These are phyloP conservation scores for Fusarium poae DNA, from an alignment of 2,329 filamentous ascomycete species.

Conservation along the genomic window DNA sequence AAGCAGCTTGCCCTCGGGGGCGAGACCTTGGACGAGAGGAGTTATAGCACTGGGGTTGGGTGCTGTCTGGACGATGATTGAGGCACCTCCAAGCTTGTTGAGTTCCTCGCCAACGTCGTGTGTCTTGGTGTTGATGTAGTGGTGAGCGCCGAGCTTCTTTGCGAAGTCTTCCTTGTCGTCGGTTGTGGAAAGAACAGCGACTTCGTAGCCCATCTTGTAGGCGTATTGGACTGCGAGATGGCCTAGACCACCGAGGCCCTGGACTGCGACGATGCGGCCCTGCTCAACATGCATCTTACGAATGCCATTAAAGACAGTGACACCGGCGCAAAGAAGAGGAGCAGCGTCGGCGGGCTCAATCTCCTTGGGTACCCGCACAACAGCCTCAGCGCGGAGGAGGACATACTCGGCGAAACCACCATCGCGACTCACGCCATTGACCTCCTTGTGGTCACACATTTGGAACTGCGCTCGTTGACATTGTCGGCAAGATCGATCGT, in stretches of 20 bases:
- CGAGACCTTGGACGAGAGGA: constrained; percentile 67
- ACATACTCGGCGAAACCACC: constrained; percentile 78
- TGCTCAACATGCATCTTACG: constrained; percentile 66
- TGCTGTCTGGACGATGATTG: constrained; percentile 72
- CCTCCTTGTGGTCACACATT: constrained; percentile 71
- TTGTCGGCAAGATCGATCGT: constrained; percentile 70
- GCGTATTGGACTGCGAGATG: constrained; percentile 84
- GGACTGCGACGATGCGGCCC: constrained; percentile 67
- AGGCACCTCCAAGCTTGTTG: constrained; percentile 70
- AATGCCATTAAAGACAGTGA: constrained; percentile 73
- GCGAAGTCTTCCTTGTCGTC: constrained; percentile 78
- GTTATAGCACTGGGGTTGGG: constrained; percentile 69
- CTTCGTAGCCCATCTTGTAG: constrained; percentile 79
- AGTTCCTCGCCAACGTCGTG: constrained; percentile 64
- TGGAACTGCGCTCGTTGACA: constrained; percentile 76
- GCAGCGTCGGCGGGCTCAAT: constrained; percentile 67
- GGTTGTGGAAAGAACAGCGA: constrained; percentile 75
- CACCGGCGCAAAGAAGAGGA: constrained; percentile 73
- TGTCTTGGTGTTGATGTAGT: constrained; percentile 65
- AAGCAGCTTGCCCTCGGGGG: constrained; percentile 68
- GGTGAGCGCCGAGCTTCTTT: constrained; percentile 57
- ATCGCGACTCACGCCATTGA: constrained; percentile 75
- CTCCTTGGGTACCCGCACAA: constrained; percentile 66
- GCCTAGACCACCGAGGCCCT: constrained; percentile 81
- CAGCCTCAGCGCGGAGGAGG: constrained; percentile 70